These are phyloP conservation scores for Lyophyllum atratum DNA, from an alignment of 768 basidiomycete genomes.

Conservation along the genomic window DNA sequence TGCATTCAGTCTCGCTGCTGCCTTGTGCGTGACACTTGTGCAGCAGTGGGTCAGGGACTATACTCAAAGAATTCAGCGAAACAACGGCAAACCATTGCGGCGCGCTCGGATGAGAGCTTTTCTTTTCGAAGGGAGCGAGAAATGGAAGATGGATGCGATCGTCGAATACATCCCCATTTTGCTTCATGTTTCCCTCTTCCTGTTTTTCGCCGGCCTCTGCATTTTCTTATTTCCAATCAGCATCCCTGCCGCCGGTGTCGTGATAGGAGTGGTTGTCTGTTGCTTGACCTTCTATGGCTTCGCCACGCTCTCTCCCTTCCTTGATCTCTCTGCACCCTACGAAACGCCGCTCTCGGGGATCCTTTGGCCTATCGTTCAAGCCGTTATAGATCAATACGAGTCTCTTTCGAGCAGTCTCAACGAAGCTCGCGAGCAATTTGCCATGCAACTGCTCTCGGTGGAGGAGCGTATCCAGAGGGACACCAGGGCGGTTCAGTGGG, in stretches of 20 bases:
- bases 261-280: background rate
- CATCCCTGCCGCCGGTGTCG: background rate
- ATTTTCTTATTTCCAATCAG: background rate
- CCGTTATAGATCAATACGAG: no score
- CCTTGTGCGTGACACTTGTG: no score
- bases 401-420: no score
- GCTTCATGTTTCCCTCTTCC: constrained; percentile 8
- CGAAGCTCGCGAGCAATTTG: background rate
- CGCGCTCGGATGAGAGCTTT: constrained; percentile 4
- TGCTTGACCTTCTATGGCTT: background rate
- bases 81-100: background rate
- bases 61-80: background rate
- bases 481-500: background rate
- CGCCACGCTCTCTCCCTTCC: background rate
- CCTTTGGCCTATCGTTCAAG: no score
- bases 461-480: background rate
- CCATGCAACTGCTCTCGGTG: background rate
- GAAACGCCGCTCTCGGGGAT: constrained; percentile 5
- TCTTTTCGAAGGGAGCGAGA: background rate
- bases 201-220: constrained; percentile 9
- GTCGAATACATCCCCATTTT: constrained; percentile 4
- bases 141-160: constrained; percentile 2
- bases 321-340: constrained; percentile 5
- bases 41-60: background rate
- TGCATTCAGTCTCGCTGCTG: constrained; percentile 23